phyloP scores from a whole-genome alignment of 495 filamentous ascomycete species.

The Podospora conica region DNA sequence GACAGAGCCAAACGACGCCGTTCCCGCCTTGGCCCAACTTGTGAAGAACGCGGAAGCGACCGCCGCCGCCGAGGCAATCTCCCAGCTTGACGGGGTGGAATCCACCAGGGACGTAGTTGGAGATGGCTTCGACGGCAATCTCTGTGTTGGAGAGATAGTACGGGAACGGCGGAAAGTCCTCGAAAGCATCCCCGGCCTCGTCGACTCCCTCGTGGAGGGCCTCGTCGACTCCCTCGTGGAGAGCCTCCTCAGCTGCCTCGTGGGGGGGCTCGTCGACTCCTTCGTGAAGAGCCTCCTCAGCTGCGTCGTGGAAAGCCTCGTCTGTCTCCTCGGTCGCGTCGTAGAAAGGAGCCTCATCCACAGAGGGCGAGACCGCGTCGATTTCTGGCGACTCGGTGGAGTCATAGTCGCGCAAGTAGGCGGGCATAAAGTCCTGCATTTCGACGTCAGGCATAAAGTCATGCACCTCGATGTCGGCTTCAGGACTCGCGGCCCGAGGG shows the following conservation, averaged over 20 bases:
- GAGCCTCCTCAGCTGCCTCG: background rate
- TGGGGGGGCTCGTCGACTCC: too few relatives aligned
- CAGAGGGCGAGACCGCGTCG: too few relatives aligned
- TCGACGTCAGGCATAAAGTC: too few relatives aligned
- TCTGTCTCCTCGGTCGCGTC: too few relatives aligned
- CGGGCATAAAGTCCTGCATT: too few relatives aligned
- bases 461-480: too few relatives aligned
- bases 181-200: background rate
- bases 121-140: background rate
- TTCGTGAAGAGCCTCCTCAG: background rate
- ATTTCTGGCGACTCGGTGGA: too few relatives aligned
- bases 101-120: conserved; percentile 24
- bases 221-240: background rate
- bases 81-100: conserved; percentile 46
- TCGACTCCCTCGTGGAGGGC: background rate
- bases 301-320: too few relatives aligned
- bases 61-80: conserved; percentile 31
- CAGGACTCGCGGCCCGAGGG: too few relatives aligned
- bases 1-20: conserved; percentile 52
- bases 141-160: background rate
- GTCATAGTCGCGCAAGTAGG: too few relatives aligned
- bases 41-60: conserved; percentile 43
- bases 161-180: background rate
- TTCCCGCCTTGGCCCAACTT: conserved; percentile 50
- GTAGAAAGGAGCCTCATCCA: too few relatives aligned